A percentile compares a stretch with the other conserved stretches of the same genome.
Conservation (phyloP, 805 yeast species). For the Isabelozyma heimii region DNA sequence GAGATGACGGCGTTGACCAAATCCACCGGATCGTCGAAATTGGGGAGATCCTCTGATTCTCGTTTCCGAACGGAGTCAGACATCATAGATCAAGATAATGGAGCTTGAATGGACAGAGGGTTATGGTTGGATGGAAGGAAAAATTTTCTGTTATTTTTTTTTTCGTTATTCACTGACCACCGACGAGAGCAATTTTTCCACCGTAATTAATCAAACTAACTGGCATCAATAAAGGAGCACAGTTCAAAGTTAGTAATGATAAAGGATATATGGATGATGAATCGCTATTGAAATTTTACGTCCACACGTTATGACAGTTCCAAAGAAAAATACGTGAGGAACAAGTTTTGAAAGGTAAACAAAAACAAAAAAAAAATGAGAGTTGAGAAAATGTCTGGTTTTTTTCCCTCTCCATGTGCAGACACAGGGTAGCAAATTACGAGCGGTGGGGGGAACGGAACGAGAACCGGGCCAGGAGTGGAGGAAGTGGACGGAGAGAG, state of each 20-base stretch:
- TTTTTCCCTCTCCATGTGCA: no score
- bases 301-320: background rate
- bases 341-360: background rate
- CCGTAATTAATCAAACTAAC: background rate
- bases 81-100: conserved; percentile 8
- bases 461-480: no score
- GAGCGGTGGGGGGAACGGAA: background rate
- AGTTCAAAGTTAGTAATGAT: background rate
- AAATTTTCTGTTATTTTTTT: background rate
- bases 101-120: background rate
- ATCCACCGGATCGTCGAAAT: conserved; percentile 59
- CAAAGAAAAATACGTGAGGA: background rate
- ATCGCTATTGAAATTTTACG: background rate
- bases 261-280: background rate
- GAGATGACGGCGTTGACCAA: conserved; percentile 73
- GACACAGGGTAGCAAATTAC: background rate
- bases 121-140: background rate
- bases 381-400: background rate
- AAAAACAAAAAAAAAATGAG: background rate
- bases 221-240: background rate
- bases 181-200: background rate
- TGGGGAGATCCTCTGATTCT: conserved; percentile 25
- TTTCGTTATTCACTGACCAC: background rate
- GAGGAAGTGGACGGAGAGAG: no score
- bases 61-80: conserved; percentile 31